A percentile compares a stretch with the other conserved stretches of the same genome.
Evolutionary conservation across 108 stramenopile species (phyloP).

Genomic region (Cylindrotheca fusiformis): DNA sequence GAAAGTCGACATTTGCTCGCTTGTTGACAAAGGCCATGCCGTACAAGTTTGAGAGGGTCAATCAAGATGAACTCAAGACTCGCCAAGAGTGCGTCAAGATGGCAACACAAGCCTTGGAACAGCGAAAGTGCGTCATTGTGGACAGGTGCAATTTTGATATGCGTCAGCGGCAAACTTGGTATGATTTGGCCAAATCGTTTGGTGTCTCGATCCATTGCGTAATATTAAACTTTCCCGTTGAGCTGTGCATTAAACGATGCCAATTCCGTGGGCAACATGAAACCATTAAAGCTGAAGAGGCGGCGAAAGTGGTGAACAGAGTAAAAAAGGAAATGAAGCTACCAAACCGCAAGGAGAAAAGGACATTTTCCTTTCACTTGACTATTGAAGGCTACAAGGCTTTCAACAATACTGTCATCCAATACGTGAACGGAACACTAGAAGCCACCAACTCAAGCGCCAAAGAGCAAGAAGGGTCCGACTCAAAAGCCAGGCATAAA

Average conservation of each 20-base stretch:
- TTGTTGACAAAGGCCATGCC: constrained; percentile 40
- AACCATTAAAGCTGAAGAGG: constrained; percentile 28
- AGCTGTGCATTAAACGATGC: constrained; percentile 31
- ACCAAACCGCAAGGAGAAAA: no score
- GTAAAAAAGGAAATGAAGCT: constrained; percentile 7
- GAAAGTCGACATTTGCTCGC: constrained; percentile 61
- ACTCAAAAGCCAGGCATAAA: no score
- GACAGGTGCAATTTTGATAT: constrained; percentile 70
- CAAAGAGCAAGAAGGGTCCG: no score
- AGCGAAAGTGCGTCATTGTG: constrained; percentile 42
- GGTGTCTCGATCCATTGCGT: constrained; percentile 17
- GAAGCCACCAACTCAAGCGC: no score
- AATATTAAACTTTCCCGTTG: constrained; percentile 16
- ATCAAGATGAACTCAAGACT: constrained; percentile 59
- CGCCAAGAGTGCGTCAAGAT: constrained; percentile 35
- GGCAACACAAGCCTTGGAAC: constrained; percentile 9
- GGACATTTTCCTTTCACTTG: no score
- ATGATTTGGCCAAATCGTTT: constrained; percentile 11
- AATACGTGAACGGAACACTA: no score
- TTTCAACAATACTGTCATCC: no score
- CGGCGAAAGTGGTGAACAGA: constrained; percentile 7
- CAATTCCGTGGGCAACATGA: constrained; percentile 22
- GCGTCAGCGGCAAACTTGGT: constrained; percentile 48
- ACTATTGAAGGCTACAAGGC: no score
- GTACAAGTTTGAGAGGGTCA: constrained; percentile 53